phyloP scores from a whole-genome alignment of 2,329 filamentous ascomycete genomes.

The Blumeriella jaapii region DNA sequence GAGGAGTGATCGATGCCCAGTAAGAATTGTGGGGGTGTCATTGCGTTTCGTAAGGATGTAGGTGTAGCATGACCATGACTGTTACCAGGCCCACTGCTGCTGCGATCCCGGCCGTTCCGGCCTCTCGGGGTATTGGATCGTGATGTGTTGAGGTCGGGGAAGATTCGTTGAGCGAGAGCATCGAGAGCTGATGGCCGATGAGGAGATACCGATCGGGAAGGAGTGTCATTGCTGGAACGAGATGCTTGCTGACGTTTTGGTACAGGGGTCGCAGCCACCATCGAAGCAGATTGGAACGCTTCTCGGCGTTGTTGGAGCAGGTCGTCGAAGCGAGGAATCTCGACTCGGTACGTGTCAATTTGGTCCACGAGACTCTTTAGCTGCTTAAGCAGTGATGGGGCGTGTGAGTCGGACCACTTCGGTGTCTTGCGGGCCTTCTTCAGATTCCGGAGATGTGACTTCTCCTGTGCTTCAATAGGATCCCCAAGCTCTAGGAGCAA shows the following conservation, averaged over 20 bases:
- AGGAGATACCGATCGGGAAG: conserved; percentile 38
- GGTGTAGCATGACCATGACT: conserved; percentile 20
- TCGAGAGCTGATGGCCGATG: conserved; percentile 44
- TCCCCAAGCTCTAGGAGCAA: conserved; percentile 14
- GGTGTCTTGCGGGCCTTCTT: conserved; percentile 42
- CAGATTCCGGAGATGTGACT: conserved; percentile 36
- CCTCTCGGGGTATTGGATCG: conserved; percentile 26
- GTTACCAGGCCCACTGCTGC: conserved; percentile 14
- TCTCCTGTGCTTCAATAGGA: conserved; percentile 29
- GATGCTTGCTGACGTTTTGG: conserved; percentile 20
- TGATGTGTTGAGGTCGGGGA: conserved; percentile 36
- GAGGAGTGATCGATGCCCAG: conserved; percentile 17
- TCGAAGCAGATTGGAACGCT: conserved; percentile 48
- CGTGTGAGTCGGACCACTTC: conserved; percentile 37
- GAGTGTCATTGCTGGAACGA: conserved; percentile 33
- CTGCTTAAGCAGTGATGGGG: conserved; percentile 43
- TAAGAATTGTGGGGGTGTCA: conserved; percentile 19
- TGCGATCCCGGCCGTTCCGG: conserved; percentile 20
- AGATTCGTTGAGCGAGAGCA: conserved; percentile 49
- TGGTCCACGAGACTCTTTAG: conserved; percentile 51
- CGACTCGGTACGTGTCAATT: conserved; percentile 47
- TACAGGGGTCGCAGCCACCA: conserved; percentile 25
- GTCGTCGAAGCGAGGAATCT: conserved; percentile 62
- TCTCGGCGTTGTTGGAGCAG: conserved; percentile 54
- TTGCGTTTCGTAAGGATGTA: conserved; percentile 11